phyloP scores from a whole-genome alignment of 2,329 filamentous ascomycete genomes.

The Periconia sp. region DNA sequence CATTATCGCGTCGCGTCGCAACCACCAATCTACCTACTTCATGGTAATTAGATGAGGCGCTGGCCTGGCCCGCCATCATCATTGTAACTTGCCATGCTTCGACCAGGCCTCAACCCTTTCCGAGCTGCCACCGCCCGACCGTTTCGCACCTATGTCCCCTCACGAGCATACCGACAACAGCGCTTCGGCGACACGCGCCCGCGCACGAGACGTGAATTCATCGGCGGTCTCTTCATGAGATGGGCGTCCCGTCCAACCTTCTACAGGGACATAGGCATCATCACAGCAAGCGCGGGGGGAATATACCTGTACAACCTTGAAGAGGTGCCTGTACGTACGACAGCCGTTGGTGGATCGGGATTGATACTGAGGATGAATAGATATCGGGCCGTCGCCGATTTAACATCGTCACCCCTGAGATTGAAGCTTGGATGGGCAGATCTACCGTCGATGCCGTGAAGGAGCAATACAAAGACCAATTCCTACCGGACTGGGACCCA shows the following conservation, averaged over 20 bases:
- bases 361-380: constrained; percentile 19
- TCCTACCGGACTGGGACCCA: constrained; percentile 63
- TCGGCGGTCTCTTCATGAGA: constrained; percentile 25
- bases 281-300: constrained; percentile 47
- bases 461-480: constrained; percentile 54
- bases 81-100: constrained; percentile 1
- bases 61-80: not conserved
- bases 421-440: constrained; percentile 57
- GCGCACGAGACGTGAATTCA: constrained; percentile 32
- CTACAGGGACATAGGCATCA: constrained; percentile 47
- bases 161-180: constrained; percentile 26
- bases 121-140: constrained; percentile 1
- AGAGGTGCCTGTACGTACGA: constrained; percentile 59
- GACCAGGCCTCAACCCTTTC: constrained; percentile 7
- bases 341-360: not conserved
- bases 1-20: not conserved
- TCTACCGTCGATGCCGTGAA: constrained; percentile 61
- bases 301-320: constrained; percentile 73
- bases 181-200: constrained; percentile 17
- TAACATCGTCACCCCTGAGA: constrained; percentile 64
- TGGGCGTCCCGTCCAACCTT: constrained; percentile 51
- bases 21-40: too few relatives aligned
- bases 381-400: constrained; percentile 72
- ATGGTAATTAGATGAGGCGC: not conserved
- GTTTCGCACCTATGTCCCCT: constrained; percentile 6